Base-by-base conservation (phyloP, 2,329 filamentous ascomycete species). In the Pseudogymnoascus pannorum region DNA sequence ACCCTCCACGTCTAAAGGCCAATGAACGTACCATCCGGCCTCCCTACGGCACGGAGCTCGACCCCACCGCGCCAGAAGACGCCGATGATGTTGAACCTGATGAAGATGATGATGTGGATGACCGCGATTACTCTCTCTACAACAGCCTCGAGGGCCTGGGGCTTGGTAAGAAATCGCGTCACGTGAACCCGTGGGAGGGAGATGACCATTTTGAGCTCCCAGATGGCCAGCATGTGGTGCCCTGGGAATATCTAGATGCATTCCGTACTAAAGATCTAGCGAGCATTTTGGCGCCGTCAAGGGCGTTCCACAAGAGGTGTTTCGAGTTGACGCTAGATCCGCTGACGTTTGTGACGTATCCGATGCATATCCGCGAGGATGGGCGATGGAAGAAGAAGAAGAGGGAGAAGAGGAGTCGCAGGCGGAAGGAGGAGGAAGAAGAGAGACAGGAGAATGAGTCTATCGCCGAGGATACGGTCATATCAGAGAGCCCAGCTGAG, bases 301-400 rank as follows among this genome's bases (percentile, higher is more conserved):
- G 85, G 11, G 83, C 87, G 7, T 91, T 89, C 72, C 88, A 94
- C 75, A 95, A 93, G 76, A 85, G 82, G 67, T 83, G 86, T 22
- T 96, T 96, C 69, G 89, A 96, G 72, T 79, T 96, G 62, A 88
- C 87, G 0, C 78, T 96, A 7, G 90, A 95, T 68, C 87, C 91
- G 51, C 77, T 93, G 40, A 85, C 87, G 62, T 94, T 91, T 70
- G 79, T 95, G 16, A 91, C 91, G 0, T 91, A 91, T 73, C 92
- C 92, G 4, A 84, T 95, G 40, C 91, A 92, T 73, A 88, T 91
- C 38, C 86, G 87, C 1, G 86, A 90, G 68, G 89, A 90, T 72
- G 90, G 90, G 1, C 81, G 81, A 40, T 94, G 91, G 91, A 80
- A 81, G 70, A 91, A 87, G 76, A 84, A 81, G 71, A 82, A 80